These are phyloP conservation scores for Ceratocystis papillata DNA, from an alignment of 2,329 filamentous ascomycete species.

Conservation along the genomic window DNA sequence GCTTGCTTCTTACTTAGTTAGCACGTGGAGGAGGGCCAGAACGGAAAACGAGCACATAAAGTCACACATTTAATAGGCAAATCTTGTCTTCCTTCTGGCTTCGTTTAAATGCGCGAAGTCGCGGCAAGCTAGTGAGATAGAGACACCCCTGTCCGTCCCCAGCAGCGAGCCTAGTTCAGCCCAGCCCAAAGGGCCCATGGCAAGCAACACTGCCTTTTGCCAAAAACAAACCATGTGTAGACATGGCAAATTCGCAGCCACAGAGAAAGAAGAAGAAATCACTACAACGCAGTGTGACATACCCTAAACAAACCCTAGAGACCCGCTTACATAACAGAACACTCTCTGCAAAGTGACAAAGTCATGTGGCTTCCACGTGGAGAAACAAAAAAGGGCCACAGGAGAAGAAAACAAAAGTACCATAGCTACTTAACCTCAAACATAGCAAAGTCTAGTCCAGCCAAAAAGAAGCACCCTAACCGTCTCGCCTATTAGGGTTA, in stretches of 20 bases:
- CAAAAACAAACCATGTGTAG: background rate
- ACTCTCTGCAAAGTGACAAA: background rate
- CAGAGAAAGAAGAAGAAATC: background rate
- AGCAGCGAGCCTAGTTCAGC: background rate
- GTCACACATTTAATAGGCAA: background rate
- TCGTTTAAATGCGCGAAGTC: background rate
- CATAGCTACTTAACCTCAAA: background rate
- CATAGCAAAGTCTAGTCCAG: background rate
- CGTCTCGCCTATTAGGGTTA: background rate
- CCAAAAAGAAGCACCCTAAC: background rate
- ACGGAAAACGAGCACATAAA: background rate
- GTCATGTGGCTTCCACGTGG: constrained; percentile 11
- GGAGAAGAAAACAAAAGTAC: background rate
- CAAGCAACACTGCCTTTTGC: background rate
- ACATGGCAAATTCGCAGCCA: background rate
- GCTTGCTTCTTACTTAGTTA: background rate
- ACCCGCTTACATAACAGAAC: background rate
- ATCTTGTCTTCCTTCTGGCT: too few relatives aligned
- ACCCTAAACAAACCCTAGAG: background rate
- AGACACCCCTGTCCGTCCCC: background rate
- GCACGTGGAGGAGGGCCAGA: background rate
- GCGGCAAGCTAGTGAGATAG: background rate
- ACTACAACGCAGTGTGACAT: background rate
- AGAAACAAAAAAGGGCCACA: background rate
- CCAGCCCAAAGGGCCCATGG: constrained; percentile 10